Base-by-base conservation (phyloP, 208 protist species). In the Leishmania major region DNA sequence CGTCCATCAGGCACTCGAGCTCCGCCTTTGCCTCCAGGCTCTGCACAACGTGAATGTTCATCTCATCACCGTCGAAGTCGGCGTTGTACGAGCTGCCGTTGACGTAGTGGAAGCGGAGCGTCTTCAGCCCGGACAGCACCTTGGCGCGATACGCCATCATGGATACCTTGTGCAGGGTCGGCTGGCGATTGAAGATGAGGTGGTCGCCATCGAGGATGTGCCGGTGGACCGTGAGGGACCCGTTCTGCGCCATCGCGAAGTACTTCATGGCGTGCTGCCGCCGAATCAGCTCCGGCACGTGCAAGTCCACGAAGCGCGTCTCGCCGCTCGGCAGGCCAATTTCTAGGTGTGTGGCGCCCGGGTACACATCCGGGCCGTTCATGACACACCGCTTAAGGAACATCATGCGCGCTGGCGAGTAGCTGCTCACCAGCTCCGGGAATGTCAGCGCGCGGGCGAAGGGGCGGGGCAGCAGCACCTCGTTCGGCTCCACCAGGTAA, bases 11-110 rank as follows among this genome's bases (percentile, higher is more conserved):
- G 37, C 88, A 89, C 78, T 97, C 90, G 19, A 99, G 93, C 93
- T 99, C 99, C 40, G 98, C 93, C 73, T 96, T 90, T 28, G 98
- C 96, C 85, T 98, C 88, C 19, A 98, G 49, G 77, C 90, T 97
- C 91, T 99, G 99, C 75, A 99, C 99, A 10, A 99, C 96, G 89
- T 99, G 99, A 47, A 99, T 85, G 95, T 99, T 99, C 98, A 99
- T 99, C 90, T 99, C 99, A 93, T 99, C 99, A 47, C 99, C 99
- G 94, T 99, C 99, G 90, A 99, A 99, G 94, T 99, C 99, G 19
- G 99, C 99, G 90, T 99, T 99, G 94, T 99, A 99, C n/a, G 98
- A 99, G 84, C 99, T 99, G 90, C 99, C 99, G 92, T 99, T 99
- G 59, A 99, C 98, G 92, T 99, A 99, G 92, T 99, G 99, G 86